phyloP scores from a whole-genome alignment of 2,329 filamentous ascomycete genomes.

The Fusarium continuum region DNA sequence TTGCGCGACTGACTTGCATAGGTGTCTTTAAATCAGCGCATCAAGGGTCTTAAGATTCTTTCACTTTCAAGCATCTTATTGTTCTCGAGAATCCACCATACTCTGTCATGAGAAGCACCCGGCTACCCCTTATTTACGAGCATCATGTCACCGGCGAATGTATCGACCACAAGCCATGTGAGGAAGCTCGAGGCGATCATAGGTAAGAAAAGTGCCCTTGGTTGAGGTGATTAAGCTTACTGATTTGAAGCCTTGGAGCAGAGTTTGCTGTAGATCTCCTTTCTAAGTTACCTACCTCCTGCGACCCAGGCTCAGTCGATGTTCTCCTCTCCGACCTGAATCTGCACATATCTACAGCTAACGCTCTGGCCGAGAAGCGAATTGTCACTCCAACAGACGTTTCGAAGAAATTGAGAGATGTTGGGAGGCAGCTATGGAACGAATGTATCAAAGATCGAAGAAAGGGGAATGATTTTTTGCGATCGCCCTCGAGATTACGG shows the following conservation, averaged over 20 bases:
- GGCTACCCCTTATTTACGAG: not conserved
- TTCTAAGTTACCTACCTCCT: conserved; percentile 29
- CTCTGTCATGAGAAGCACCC: not conserved
- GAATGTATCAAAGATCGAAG: conserved; percentile 62
- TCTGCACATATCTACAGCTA: conserved; percentile 40
- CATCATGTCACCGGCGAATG: conserved; percentile 37
- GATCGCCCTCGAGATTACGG: conserved; percentile 36
- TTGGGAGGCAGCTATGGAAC: conserved; percentile 74
- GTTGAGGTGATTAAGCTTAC: not conserved
- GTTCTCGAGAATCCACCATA: not conserved
- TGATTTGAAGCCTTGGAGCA: conserved; percentile 10
- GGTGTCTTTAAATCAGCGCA: too few relatives aligned
- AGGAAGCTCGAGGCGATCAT: conserved; percentile 39
- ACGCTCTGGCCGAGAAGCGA: conserved; percentile 10
- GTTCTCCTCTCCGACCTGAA: conserved; percentile 46
- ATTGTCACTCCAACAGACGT: not conserved
- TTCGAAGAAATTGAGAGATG: conserved; percentile 60
- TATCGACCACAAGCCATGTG: conserved; percentile 26
- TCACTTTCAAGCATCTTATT: not conserved
- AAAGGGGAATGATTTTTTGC: conserved; percentile 29
- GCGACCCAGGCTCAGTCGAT: conserved; percentile 54
- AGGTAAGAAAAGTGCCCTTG: conserved; percentile 18
- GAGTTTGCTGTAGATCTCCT: conserved; percentile 45
- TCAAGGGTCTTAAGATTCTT: too few relatives aligned
- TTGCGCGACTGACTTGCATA: conserved; percentile 5